Evolutionary conservation across 2,329 filamentous ascomycete genomes (phyloP).

Genomic region (Aplosporella prunicola): DNA sequence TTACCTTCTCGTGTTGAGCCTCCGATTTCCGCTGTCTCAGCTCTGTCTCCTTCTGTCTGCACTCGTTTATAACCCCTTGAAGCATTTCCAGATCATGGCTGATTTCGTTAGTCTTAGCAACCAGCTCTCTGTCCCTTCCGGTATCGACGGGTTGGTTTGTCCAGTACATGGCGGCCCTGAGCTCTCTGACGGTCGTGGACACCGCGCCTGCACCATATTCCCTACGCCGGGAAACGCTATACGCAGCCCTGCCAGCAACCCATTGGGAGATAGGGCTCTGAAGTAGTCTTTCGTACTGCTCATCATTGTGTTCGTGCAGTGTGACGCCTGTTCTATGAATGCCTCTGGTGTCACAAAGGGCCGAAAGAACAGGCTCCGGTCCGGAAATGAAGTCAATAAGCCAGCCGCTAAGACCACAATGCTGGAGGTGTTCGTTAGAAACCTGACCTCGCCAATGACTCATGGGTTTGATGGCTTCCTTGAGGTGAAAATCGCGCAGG

Average conservation of each 20-base stretch:
- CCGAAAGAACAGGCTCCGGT: conserved; percentile 72
- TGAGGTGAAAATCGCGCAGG: conserved; percentile 54
- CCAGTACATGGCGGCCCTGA: conserved; percentile 60
- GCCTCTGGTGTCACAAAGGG: conserved; percentile 68
- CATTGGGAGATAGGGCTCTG: conserved; percentile 53
- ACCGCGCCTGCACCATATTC: conserved; percentile 79
- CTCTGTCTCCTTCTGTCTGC: no score
- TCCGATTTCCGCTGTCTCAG: conserved; percentile 12
- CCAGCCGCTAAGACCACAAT: conserved; percentile 66
- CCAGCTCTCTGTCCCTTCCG: conserved; percentile 52
- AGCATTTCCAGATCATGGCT: conserved; percentile 31
- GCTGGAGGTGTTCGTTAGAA: conserved; percentile 43
- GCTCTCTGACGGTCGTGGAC: conserved; percentile 55
- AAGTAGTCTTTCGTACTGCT: conserved; percentile 58
- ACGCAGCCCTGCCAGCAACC: conserved; percentile 57
- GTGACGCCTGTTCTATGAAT: conserved; percentile 62
- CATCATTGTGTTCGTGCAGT: conserved; percentile 52
- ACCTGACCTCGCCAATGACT: conserved; percentile 48
- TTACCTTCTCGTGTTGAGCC: conserved; percentile 20
- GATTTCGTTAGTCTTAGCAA: conserved; percentile 39
- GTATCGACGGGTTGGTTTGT: conserved; percentile 66
- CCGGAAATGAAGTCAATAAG: conserved; percentile 71
- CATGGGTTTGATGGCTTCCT: conserved; percentile 49
- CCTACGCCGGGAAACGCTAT: conserved; percentile 57
- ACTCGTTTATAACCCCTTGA: conserved; percentile 32